A percentile compares a stretch with the other conserved stretches of the same genome.
Conservation (phyloP, 2,329 filamentous ascomycete genomes). For the Arthrobotrys pseudoclavata region DNA sequence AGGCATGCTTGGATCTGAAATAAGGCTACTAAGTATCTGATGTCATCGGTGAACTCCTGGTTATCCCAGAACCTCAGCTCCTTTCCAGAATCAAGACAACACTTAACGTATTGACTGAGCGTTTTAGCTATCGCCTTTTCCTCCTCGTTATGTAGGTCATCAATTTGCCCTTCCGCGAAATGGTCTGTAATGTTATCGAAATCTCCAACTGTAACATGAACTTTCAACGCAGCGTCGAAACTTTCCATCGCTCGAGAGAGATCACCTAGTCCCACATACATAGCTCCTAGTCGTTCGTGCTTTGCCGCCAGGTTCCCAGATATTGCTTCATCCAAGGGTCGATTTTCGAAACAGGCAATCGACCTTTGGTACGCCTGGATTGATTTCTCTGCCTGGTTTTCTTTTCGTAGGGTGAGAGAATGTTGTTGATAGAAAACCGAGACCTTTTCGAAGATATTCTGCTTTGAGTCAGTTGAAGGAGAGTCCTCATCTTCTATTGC, state of each 20-base stretch:
- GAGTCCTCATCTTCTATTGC: constrained; percentile 44
- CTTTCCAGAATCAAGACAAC: constrained; percentile 31
- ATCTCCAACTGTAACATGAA: constrained; percentile 41
- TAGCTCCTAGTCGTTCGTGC: constrained; percentile 61
- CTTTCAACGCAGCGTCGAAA: constrained; percentile 33
- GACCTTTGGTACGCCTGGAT: constrained; percentile 61
- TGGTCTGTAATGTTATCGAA: constrained; percentile 48
- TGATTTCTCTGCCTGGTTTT: constrained; percentile 51
- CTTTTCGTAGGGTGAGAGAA: constrained; percentile 46
- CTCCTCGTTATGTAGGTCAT: constrained; percentile 51
- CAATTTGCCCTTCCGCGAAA: constrained; percentile 43
- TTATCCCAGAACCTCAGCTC: constrained; percentile 43
- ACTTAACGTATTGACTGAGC: constrained; percentile 50
- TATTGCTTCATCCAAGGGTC: constrained; percentile 60
- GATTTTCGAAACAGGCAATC: constrained; percentile 60
- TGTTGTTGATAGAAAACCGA: constrained; percentile 57
- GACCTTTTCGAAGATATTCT: constrained; percentile 55
- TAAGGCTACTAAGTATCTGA: constrained; percentile 20
- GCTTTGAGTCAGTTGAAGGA: constrained; percentile 15
- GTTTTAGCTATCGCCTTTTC: constrained; percentile 50
- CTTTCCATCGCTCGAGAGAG: constrained; percentile 60
- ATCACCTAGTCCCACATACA: constrained; percentile 61
- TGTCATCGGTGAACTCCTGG: constrained; percentile 24
- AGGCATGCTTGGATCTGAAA: constrained; percentile 48
- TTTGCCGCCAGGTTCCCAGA: constrained; percentile 61